Evolutionary conservation across 192 early-diverging fungal genomes (phyloP), one percentile per base, ranked within the genome.

Genomic region (Entomortierella chlamydospora): DNA sequence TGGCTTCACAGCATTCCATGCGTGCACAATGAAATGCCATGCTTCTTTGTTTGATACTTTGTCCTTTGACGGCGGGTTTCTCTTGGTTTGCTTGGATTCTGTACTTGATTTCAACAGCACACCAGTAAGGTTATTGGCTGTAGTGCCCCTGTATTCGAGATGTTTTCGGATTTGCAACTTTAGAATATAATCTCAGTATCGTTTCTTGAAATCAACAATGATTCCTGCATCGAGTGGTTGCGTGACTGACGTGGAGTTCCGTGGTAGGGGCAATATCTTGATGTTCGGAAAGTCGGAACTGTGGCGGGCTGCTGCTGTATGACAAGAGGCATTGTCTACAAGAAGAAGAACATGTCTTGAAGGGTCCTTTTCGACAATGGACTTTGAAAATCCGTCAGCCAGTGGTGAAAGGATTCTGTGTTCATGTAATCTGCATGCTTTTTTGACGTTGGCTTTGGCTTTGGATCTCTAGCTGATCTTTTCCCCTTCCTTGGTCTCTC

Each of bases 341-440:
- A 62, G 61, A 4, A 62, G 30, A 8, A 62, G 47, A 30, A 62
- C 30, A 12, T 51, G 1, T 28, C 61, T 49, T 2, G 23, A 33
- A 7, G 61, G 61, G 20, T 49, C 37, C 26, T 62, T 33, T 33
- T 49, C 11, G 10, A 51, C 61, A 30, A 62, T 62, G 61, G 31
- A 7, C 13, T 1, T 18, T 62, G 61, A 45, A 49, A 62, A 29
- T 50, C 29, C 43, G 30, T 62, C 5, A 62, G 17, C 61, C 61
- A 62, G 25, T 33, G 2, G 13, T 50, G 45, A 17, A 62, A 62
- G 43, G 29, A 11, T 4, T 17, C 23, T 13, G 28, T 9, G 45
- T 49, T 62, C 47, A 62, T 62, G 61, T 62, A 62, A 51, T 62
- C 61, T 62, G 61, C 61, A 18, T 28, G 47, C 45, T 62, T 62